phyloP scores from a whole-genome alignment of 2,329 filamentous ascomycete species.

The Calycina herbarum region DNA sequence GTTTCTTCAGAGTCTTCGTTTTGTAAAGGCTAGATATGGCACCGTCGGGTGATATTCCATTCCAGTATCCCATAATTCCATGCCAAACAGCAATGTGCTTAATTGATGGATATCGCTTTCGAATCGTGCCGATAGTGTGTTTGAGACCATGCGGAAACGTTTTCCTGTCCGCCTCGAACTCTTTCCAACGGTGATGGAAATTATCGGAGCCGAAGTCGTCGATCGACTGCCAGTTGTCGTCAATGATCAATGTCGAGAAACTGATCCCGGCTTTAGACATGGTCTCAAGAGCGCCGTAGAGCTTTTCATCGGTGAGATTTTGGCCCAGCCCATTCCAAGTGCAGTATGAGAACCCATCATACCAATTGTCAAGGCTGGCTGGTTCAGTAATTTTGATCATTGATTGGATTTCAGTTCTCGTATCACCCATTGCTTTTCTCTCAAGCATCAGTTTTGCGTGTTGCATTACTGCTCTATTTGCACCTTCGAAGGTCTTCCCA shows the following conservation, averaged over 20 bases:
- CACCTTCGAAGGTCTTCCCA: constrained; percentile 16
- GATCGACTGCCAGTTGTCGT: constrained; percentile 25
- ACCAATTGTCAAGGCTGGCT: background rate
- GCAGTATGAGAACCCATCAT: constrained; percentile 20
- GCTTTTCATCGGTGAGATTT: constrained; percentile 12
- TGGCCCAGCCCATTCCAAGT: constrained; percentile 24
- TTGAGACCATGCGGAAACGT: constrained; percentile 21
- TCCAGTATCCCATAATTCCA: constrained; percentile 23
- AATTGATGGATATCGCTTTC: constrained; percentile 15
- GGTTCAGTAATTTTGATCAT: background rate
- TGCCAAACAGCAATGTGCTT: constrained; percentile 25
- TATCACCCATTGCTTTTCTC: background rate
- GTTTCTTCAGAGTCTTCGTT: constrained; percentile 13
- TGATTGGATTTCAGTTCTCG: constrained; percentile 6
- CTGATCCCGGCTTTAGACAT: constrained; percentile 13
- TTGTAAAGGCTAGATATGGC: constrained; percentile 17
- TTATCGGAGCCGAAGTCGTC: constrained; percentile 12
- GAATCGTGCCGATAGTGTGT: constrained; percentile 11
- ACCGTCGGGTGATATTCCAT: constrained; percentile 20
- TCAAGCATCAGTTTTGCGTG: constrained; percentile 14
- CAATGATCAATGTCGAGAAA: constrained; percentile 25
- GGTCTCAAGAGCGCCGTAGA: constrained; percentile 15
- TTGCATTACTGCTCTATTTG: constrained; percentile 13
- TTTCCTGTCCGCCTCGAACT: constrained; percentile 18
- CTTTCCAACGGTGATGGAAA: constrained; percentile 21